Base-by-base conservation (phyloP, 2,329 filamentous ascomycete species). In the Magnaporthiopsis incrustans region DNA sequence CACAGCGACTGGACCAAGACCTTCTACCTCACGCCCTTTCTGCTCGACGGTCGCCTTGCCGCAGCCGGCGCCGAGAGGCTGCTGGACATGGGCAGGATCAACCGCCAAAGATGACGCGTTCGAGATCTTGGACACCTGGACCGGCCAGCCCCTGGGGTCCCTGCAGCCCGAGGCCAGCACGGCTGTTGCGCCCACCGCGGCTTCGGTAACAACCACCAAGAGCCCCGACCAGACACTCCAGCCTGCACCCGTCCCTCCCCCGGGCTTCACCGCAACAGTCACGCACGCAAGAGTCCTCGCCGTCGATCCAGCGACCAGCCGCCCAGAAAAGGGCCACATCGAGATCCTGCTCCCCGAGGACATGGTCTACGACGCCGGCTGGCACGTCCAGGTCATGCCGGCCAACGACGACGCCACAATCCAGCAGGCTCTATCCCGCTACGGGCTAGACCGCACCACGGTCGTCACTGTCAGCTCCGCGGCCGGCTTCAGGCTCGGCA, bases 381-480 rank as follows among this genome's bases (percentile, higher is more conserved):
- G 88, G 69, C 88, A 88, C 68, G 77, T 88, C 7, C 82, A 83
- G 1, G 76, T 86, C 6, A 75, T 86, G 1, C 86, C 33, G 33
- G 7, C 12, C 8, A 35, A 35, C 33, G 33, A 35, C 33, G 4
- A 35, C 10, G 33, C 12, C 33, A 35, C 12, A 8, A 35, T 35
- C 33, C 33, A 35, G 33, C 33, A 11, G 2, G 33, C 33, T 10
- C 81, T 88, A 70, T 77, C 77, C 33, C 77, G 79, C 59, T 88
- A 87, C 65, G 77, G 79, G 2, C 77, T 80, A 8, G 33, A 35
- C 33, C 8, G 33, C 7, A 35, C 33, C 8, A 12, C 8, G 63
- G 72, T 87, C 14, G 81, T 78, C 1, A 79, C 85, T 73, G 4
- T 38, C 35, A 14, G 35, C 12, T 38, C 35, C 32, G 32, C 11